Evolutionary conservation across 768 basidiomycete species (phyloP).

Genomic region (Peribolospora baueri): DNA sequence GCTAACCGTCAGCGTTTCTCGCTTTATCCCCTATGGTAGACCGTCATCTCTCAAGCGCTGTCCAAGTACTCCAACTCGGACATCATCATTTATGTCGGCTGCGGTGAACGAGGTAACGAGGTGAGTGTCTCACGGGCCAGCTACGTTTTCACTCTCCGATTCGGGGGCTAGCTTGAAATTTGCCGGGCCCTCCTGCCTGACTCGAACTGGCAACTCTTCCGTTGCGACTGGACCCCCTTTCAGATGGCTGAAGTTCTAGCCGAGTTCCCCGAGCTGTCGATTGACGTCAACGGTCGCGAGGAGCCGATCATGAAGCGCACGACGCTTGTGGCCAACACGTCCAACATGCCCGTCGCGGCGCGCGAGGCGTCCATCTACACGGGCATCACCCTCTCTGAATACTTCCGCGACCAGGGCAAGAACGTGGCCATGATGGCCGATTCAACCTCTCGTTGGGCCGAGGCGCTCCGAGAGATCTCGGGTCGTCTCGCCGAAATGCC

Average conservation of each 20-base stretch:
- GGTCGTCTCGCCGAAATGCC: slow-evolving; percentile 99
- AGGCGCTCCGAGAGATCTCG: slow-evolving; percentile 94
- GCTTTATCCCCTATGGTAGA: slow-evolving; percentile 24
- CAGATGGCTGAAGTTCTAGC: slow-evolving; percentile 97
- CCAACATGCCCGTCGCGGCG: slow-evolving; percentile 99
- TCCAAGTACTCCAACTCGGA: slow-evolving; percentile 99
- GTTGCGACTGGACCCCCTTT: background rate
- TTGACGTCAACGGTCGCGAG: slow-evolving; percentile 70
- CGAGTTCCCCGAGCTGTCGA: slow-evolving; percentile 75
- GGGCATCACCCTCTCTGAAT: slow-evolving; percentile 93
- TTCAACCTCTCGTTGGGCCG: slow-evolving; percentile 85
- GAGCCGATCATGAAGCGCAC: slow-evolving; percentile 99
- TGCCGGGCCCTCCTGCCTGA: background rate
- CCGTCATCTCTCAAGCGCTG: slow-evolving; percentile 90
- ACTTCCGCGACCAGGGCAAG: slow-evolving; percentile 95
- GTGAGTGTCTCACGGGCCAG: slow-evolving; percentile 15
- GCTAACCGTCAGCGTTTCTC: slow-evolving; percentile 1
- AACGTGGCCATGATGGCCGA: slow-evolving; percentile 84
- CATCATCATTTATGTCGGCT: slow-evolving; percentile 96
- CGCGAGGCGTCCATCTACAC: slow-evolving; percentile 99
- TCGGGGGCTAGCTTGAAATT: too few species aligned
- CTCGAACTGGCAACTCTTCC: background rate
- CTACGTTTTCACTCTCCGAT: background rate
- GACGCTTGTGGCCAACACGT: slow-evolving; percentile 93
- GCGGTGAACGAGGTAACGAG: slow-evolving; percentile 95